A percentile compares a stretch with the other conserved stretches of the same genome.
Conservation (phyloP, 805 yeast genomes). For the Lipomyces yamanashiensis region DNA sequence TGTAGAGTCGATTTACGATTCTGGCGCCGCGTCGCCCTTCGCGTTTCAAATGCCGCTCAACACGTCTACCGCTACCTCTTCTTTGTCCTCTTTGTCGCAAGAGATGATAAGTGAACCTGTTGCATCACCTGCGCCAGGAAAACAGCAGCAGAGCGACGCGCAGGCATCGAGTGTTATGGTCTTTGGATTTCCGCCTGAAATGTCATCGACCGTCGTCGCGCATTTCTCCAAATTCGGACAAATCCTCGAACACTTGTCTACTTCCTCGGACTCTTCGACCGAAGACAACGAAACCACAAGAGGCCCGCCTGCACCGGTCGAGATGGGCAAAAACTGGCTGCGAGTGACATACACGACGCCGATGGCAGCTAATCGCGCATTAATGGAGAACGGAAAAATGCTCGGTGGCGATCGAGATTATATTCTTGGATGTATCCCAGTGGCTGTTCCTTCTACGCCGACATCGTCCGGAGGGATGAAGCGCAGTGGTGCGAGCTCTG, state of each 20-base stretch:
- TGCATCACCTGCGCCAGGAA: neutral
- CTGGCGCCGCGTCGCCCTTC: conserved; percentile 33
- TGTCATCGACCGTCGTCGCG: conserved; percentile 67
- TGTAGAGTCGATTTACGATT: conserved; percentile 33
- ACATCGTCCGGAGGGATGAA: neutral
- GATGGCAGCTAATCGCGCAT: conserved; percentile 77
- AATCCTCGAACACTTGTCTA: conserved; percentile 63
- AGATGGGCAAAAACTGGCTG: conserved; percentile 89
- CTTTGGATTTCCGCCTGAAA: conserved; percentile 84
- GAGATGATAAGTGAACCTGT: neutral
- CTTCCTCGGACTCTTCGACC: neutral
- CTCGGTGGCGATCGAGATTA: conserved; percentile 58
- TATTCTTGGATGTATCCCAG: conserved; percentile 68
- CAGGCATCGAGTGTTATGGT: conserved; percentile 61
- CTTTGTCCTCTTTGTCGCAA: too few species aligned
- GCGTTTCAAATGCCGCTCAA: conserved; percentile 32
- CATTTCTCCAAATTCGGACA: conserved; percentile 81
- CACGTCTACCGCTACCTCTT: neutral
- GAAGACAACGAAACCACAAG: neutral
- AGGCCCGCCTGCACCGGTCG: conserved; percentile 58
- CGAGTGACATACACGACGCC: conserved; percentile 80
- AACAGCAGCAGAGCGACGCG: conserved; percentile 4
- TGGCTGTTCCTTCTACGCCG: neutral
- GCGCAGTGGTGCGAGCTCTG: conserved; percentile 10
- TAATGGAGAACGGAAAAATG: conserved; percentile 78